Conservation (phyloP, 2,329 filamentous ascomycete genomes). For the Colletotrichum graminicola region DNA sequence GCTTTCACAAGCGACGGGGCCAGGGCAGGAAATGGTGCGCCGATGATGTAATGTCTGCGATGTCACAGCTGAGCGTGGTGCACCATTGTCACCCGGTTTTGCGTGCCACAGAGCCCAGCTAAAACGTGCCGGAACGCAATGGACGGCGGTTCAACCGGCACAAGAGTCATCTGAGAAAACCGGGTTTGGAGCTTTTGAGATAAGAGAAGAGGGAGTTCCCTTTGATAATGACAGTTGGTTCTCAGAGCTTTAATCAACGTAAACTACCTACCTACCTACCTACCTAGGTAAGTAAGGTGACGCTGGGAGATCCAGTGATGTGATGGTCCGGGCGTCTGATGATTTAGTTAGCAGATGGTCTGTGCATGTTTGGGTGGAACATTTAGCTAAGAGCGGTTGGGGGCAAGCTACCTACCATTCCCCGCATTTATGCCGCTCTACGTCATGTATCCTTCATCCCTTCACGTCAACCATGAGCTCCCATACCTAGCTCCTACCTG, state of each 20-base stretch:
- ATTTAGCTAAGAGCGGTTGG: slow-evolving; percentile 28
- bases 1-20: slow-evolving; percentile 17
- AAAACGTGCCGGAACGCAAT: not conserved
- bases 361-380: slow-evolving; percentile 28
- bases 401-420: slow-evolving; percentile 42
- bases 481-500: slow-evolving; percentile 30
- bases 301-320: slow-evolving; percentile 12
- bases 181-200: not conserved
- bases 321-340: not conserved
- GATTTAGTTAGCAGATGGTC: slow-evolving; percentile 5
- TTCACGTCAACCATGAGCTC: slow-evolving; percentile 26
- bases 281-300: slow-evolving; percentile 3
- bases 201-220: not conserved
- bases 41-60: slow-evolving; percentile 34
- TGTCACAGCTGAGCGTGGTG: slow-evolving; percentile 20
- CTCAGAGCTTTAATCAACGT: slow-evolving; percentile 16
- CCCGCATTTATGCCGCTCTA: slow-evolving; percentile 45
- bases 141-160: not conserved
- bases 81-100: slow-evolving; percentile 28
- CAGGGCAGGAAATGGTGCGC: slow-evolving; percentile 10
- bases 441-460: slow-evolving; percentile 47
- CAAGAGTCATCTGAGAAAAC: not conserved
- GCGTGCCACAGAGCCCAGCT: slow-evolving; percentile 24
- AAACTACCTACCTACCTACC: not conserved
- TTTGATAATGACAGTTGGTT: slow-evolving; percentile 22